Evolutionary conservation across 345 rosid genomes (phyloP).

Genomic region (Passiflora organensis): DNA sequence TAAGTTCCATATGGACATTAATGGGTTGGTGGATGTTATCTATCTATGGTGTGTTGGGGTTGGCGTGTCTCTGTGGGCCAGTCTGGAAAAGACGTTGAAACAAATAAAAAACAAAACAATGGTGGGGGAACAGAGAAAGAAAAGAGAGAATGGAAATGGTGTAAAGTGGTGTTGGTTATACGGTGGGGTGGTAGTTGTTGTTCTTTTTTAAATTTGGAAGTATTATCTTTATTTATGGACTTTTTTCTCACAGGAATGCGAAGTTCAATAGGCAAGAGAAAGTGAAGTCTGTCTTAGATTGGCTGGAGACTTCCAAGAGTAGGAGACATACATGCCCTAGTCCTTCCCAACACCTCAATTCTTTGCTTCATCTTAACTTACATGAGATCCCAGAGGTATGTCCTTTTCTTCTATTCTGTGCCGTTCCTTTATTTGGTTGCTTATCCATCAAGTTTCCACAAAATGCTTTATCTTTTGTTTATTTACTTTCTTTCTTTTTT

Average conservation of each 20-base stretch:
- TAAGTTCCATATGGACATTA: constrained; percentile 6
- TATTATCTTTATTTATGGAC: neutral
- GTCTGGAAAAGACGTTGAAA: neutral
- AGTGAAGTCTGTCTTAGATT: neutral
- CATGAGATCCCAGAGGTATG: constrained; percentile 30
- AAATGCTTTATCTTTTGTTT: neutral
- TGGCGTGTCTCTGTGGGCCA: neutral
- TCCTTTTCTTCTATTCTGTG: neutral
- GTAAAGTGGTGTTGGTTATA: constrained; percentile 1
- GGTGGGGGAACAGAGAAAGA: neutral
- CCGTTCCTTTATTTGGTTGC: neutral
- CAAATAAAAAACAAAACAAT: too few species aligned
- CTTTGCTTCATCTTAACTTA: constrained; percentile 23
- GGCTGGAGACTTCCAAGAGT: constrained; percentile 26
- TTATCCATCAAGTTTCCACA: too few species aligned
- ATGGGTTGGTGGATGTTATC: constrained; percentile 32
- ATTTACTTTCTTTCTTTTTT: constrained; percentile 4
- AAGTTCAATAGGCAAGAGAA: neutral
- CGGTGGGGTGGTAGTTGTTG: neutral
- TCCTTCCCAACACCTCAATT: constrained; percentile 36
- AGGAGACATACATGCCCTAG: constrained; percentile 52
- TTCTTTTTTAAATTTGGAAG: neutral
- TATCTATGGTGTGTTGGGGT: constrained; percentile 2
- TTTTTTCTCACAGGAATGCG: constrained; percentile 3
- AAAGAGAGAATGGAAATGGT: neutral